phyloP scores from a whole-genome alignment of 192 early-diverging fungal species.

The Polychytrium aggregatum region DNA sequence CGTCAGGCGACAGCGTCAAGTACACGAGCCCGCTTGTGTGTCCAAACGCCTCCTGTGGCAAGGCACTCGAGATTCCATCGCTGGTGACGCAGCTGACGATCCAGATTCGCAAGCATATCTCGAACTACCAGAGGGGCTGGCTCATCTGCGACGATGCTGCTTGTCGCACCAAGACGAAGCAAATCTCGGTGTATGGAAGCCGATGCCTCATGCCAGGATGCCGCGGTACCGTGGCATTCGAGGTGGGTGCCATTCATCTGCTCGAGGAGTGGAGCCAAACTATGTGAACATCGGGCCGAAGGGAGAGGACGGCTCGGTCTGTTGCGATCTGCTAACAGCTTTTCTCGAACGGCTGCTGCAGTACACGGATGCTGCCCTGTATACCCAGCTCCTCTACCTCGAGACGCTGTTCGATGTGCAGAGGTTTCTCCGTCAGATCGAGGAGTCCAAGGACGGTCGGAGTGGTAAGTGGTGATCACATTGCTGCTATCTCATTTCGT shows the following conservation, averaged over 20 bases:
- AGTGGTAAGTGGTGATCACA: background rate
- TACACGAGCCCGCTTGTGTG: conserved; percentile 25
- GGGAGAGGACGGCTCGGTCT: background rate
- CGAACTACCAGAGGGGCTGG: conserved; percentile 62
- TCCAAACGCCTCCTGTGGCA: conserved; percentile 33
- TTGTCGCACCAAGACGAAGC: conserved; percentile 54
- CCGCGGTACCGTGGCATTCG: conserved; percentile 47
- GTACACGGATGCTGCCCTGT: conserved; percentile 66
- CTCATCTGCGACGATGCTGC: conserved; percentile 69
- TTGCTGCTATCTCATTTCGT: background rate
- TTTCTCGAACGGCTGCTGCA: conserved; percentile 17
- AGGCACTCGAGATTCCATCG: conserved; percentile 25
- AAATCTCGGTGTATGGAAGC: conserved; percentile 55
- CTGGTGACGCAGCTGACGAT: conserved; percentile 52
- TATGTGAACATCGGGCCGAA: background rate
- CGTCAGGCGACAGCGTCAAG: background rate
- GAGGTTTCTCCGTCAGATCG: background rate
- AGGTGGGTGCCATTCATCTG: conserved; percentile 35
- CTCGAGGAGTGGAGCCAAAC: background rate
- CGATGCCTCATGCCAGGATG: conserved; percentile 60
- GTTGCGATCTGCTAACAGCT: no score
- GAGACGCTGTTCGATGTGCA: conserved; percentile 55
- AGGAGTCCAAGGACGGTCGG: background rate
- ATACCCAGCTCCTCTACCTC: conserved; percentile 75
- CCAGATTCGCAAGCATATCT: conserved; percentile 55